Base-by-base conservation (phyloP, 352 stramenopile species). In the Phytophthora pinifolia region DNA sequence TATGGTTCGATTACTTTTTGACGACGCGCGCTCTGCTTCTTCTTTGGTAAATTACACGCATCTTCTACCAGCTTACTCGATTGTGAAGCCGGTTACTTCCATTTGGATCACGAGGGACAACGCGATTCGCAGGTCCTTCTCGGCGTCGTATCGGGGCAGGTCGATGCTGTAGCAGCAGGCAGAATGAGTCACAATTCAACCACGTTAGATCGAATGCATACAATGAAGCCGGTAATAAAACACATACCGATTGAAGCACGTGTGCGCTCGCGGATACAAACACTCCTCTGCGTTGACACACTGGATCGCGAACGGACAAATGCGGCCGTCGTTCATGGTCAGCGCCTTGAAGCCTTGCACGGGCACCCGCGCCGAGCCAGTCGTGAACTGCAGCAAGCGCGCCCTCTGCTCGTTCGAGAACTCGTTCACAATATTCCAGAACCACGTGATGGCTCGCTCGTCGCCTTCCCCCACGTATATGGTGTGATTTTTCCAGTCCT, bases 361-460 rank as follows among this genome's bases (percentile, higher is more conserved):
- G 14, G 84, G 82, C 0, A 99, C 96, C 22, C 98, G 97, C 0
- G 89, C 91, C 35, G 94, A 99, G 8, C 97, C 97, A 0, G 96
- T 99, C 18, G 98, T 97, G 62, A 99, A 99, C 69, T 99, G 96
- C 15, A 99, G 70, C 61, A 99, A 92, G 5, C 92, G 78, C 20
- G 97, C 96, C 59, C 97, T 97, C 56, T 99, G 87, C 56, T 98
- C 96, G 50, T 97, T 89, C 3, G 85, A 86, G 30, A 99, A 94
- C 45, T 86, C 83, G 41, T 91, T 83, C 33, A 99, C 79, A 37
- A 97, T 96, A 55, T 97, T 97, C 97, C 97, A 99, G 66, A 98
- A 99, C 96, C 96, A 99, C 27, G 79, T 67, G 44, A 98, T 97
- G 54, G 98, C 86, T 65, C 95, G 88, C 20, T 91, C 76, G 46